Evolutionary conservation across 2,329 filamentous ascomycete species (phyloP).

Genomic region (Cryphonectria parasitica): DNA sequence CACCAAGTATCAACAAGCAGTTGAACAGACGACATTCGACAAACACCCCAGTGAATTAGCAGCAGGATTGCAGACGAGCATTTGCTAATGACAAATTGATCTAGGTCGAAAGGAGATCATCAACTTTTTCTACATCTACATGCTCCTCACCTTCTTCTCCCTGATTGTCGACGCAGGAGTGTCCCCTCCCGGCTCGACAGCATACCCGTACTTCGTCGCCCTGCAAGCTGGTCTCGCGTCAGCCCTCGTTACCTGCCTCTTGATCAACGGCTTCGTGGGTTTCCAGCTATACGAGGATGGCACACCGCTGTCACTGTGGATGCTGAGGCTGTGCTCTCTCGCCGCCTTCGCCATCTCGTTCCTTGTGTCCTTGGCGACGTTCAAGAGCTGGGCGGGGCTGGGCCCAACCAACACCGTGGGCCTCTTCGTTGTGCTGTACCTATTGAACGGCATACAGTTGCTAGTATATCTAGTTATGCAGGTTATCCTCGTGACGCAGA

Average conservation of each 20-base stretch:
- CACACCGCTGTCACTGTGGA: constrained; percentile 90
- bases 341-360: constrained; percentile 86
- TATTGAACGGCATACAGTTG: constrained; percentile 86
- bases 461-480: constrained; percentile 87
- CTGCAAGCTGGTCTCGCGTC: constrained; percentile 84
- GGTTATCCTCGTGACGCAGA: constrained; percentile 84
- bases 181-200: constrained; percentile 76
- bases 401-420: constrained; percentile 84
- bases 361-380: constrained; percentile 86
- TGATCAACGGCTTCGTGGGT: constrained; percentile 97
- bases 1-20: background rate
- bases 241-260: constrained; percentile 82
- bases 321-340: constrained; percentile 77
- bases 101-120: constrained; percentile 70
- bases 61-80: background rate
- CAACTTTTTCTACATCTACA: constrained; percentile 96
- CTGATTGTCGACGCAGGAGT: constrained; percentile 93
- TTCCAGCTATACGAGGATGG: constrained; percentile 99
- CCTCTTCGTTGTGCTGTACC: constrained; percentile 88
- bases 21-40: background rate
- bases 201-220: constrained; percentile 91
- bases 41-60: no score
- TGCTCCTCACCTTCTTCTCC: constrained; percentile 85
- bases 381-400: constrained; percentile 88
- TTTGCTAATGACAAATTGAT: constrained; percentile 25